Evolutionary conservation across 2,329 filamentous ascomycete species (phyloP).

Genomic region (Graphilbum ipis-grandicollis): DNA sequence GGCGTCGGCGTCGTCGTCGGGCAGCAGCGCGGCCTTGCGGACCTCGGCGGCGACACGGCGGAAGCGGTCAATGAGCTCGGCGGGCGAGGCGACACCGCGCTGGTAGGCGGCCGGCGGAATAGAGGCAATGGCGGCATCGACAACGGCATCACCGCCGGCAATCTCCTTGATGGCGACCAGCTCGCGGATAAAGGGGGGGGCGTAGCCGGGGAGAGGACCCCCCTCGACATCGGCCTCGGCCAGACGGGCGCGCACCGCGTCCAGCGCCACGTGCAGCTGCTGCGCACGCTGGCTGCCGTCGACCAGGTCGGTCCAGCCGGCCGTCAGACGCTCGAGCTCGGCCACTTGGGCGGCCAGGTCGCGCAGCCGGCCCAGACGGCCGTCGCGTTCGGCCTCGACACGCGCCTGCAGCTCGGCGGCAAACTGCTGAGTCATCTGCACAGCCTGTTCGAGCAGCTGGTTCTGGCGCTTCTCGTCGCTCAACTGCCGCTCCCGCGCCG

Average conservation of each 20-base stretch:
- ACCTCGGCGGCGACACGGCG: slow-evolving; percentile 82
- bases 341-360: slow-evolving; percentile 62
- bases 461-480: slow-evolving; percentile 73
- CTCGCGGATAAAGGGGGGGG: slow-evolving; percentile 67
- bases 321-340: slow-evolving; percentile 74
- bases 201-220: slow-evolving; percentile 24
- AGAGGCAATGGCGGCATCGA: slow-evolving; percentile 86
- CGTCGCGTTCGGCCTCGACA: slow-evolving; percentile 77
- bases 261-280: slow-evolving; percentile 88
- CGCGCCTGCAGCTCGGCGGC: slow-evolving; percentile 58
- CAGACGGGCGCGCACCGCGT: slow-evolving; percentile 74
- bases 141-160: slow-evolving; percentile 64
- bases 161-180: slow-evolving; percentile 90
- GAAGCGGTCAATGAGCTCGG: slow-evolving; percentile 90
- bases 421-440: slow-evolving; percentile 76
- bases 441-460: slow-evolving; percentile 74
- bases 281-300: slow-evolving; percentile 86
- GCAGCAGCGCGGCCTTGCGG: slow-evolving; percentile 80
- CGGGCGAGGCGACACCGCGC: slow-evolving; percentile 64
- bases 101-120: slow-evolving; percentile 93
- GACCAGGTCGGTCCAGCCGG: slow-evolving; percentile 79
- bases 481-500: slow-evolving; percentile 63
- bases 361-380: slow-evolving; percentile 69
- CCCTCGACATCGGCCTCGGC: slow-evolving; percentile 20
- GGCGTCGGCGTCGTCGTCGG: slow-evolving; percentile 84